These are phyloP conservation scores for Astrothelium macrocarpum DNA, from an alignment of 495 filamentous ascomycete genomes.

Conservation along the genomic window DNA sequence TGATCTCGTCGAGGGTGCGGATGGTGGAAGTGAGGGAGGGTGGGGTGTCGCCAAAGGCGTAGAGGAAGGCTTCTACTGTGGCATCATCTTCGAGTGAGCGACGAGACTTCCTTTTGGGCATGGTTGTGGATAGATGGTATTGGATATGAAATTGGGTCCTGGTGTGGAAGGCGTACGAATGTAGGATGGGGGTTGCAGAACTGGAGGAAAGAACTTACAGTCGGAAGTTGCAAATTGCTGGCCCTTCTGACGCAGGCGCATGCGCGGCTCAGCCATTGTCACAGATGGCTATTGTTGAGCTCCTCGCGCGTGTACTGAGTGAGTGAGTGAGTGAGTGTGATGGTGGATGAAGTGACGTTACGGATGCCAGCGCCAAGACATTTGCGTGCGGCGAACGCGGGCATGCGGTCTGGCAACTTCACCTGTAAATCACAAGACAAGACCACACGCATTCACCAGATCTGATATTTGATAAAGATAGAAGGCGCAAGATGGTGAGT, in stretches of 20 bases:
- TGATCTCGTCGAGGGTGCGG: slow-evolving; percentile 81
- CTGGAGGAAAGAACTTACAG: slow-evolving; percentile 39
- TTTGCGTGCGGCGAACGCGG: neutral
- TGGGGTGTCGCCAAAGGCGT: slow-evolving; percentile 70
- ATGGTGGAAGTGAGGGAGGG: slow-evolving; percentile 72
- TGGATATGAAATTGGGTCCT: too few relatives aligned
- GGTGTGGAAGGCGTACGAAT: too few relatives aligned
- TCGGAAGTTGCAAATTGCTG: slow-evolving; percentile 83
- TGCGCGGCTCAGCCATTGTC: slow-evolving; percentile 33
- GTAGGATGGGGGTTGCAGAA: slow-evolving; percentile 5
- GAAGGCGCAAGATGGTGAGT: neutral
- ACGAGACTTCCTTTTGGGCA: neutral
- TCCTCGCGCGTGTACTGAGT: neutral
- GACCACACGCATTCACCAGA: neutral
- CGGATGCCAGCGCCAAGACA: neutral
- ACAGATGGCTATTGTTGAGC: neutral
- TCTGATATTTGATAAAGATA: neutral
- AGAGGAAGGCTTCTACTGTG: slow-evolving; percentile 69
- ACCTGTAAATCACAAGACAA: neutral
- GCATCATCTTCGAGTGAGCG: slow-evolving; percentile 9
- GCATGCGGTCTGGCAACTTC: slow-evolving; percentile 1
- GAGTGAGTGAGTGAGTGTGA: slow-evolving; percentile 1
- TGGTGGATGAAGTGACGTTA: neutral
- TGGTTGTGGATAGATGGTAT: too few relatives aligned
- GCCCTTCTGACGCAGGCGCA: slow-evolving; percentile 62